Evolutionary conservation across 78 protist genomes (phyloP).

Genomic region (Dictyostelium purpureum): DNA sequence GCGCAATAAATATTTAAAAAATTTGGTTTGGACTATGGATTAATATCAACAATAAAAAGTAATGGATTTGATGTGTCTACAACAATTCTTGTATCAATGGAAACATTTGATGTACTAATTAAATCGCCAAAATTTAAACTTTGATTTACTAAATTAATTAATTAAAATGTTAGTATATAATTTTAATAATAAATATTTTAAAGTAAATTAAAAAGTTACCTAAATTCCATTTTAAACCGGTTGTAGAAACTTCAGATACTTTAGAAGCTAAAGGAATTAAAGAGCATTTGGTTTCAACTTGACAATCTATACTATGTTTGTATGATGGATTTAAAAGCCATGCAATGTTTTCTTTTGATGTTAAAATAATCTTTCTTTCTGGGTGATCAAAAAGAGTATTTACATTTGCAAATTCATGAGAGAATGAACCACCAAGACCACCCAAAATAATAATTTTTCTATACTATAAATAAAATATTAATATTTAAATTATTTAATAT

Average conservation of each 20-base stretch:
- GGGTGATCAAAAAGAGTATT: constrained; percentile 16
- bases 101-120: constrained; percentile 33
- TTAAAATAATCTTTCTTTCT: not conserved
- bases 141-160: not conserved
- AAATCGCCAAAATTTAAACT: constrained; percentile 51
- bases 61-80: not conserved
- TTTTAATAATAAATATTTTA: too few relatives aligned
- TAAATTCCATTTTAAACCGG: constrained; percentile 66
- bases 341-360: constrained; percentile 6
- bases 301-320: constrained; percentile 3
- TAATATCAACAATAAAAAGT: constrained; percentile 22
- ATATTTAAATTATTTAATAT: too few relatives aligned
- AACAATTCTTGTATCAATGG: not conserved
- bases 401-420: constrained; percentile 58
- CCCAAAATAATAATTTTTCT: constrained; percentile 42
- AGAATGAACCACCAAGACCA: constrained; percentile 47
- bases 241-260: constrained; percentile 31
- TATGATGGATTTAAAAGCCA: not conserved
- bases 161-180: not conserved
- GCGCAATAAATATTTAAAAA: too few relatives aligned
- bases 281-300: constrained; percentile 30
- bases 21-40: not conserved
- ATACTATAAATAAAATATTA: too few relatives aligned
- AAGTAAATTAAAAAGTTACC: not conserved
- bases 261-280: constrained; percentile 11